A percentile compares a stretch with the other conserved stretches of the same genome.
Conservation (phyloP, 768 basidiomycete species). For the Trametes gibbosa region DNA sequence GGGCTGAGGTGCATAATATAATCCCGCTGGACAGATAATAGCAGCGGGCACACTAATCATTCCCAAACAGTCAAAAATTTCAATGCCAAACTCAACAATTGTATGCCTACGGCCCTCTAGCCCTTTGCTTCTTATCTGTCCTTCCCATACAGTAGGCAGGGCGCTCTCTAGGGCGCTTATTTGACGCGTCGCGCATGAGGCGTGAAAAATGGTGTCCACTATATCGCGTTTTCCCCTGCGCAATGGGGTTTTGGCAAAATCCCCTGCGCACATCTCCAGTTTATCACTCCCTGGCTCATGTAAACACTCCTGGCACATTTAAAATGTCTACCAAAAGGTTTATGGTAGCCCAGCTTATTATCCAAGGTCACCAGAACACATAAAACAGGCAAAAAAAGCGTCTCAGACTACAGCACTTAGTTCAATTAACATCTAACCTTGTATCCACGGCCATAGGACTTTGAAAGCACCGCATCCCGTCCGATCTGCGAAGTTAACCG, state of each 20-base stretch:
- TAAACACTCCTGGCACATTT: background rate
- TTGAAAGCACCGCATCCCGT: conserved; percentile 57
- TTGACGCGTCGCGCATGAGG: conserved; percentile 19
- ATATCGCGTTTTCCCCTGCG: conserved; percentile 21
- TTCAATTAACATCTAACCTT: conserved; percentile 4
- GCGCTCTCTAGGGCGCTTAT: conserved; percentile 24
- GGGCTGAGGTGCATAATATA: background rate
- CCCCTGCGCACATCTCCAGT: background rate
- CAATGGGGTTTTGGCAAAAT: background rate
- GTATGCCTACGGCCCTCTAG: background rate
- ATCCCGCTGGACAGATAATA: background rate
- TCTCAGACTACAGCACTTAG: background rate
- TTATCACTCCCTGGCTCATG: background rate
- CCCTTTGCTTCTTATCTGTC: conserved; percentile 17
- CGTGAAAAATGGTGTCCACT: conserved; percentile 30
- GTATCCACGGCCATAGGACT: conserved; percentile 32
- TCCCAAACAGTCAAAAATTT: background rate
- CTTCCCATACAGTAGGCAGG: conserved; percentile 29
- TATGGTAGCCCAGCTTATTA: too few species aligned
- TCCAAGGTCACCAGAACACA: background rate
- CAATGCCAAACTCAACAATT: background rate
- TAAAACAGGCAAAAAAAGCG: background rate
- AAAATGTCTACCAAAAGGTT: too few species aligned
- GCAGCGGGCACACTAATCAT: background rate
- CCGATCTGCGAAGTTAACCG: conserved; percentile 64